Evolutionary conservation across 1,139 yeast genomes (phyloP).

Genomic region (Blastobotrys capitulatus): DNA sequence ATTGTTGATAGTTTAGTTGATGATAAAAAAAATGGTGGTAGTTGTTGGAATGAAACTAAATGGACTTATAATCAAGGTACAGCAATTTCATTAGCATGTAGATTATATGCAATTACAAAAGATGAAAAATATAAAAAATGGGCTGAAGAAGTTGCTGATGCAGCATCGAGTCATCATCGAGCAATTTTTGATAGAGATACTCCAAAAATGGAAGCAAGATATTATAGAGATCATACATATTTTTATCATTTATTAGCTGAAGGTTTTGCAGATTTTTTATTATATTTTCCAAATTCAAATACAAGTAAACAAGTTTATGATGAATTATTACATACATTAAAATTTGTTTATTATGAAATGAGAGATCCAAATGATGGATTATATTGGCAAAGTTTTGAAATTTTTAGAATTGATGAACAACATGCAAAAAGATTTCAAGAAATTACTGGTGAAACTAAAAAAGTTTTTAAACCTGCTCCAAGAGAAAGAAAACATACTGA

Average conservation of each 20-base stretch:
- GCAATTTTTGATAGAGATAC: slow-evolving; percentile 65
- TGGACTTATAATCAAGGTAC: slow-evolving; percentile 72
- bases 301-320: slow-evolving; percentile 23
- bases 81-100: slow-evolving; percentile 51
- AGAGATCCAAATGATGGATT: slow-evolving; percentile 56
- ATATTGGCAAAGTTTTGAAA: slow-evolving; percentile 58
- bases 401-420: slow-evolving; percentile 49
- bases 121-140: slow-evolving; percentile 51
- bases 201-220: slow-evolving; percentile 45
- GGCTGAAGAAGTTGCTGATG: slow-evolving; percentile 56
- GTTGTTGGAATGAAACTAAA: slow-evolving; percentile 45
- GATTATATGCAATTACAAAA: slow-evolving; percentile 48
- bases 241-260: slow-evolving; percentile 62
- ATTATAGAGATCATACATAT: slow-evolving; percentile 61
- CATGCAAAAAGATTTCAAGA: slow-evolving; percentile 48
- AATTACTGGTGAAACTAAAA: slow-evolving; percentile 43
- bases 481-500: slow-evolving; percentile 44
- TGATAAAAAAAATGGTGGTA: slow-evolving; percentile 41
- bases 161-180: slow-evolving; percentile 51
- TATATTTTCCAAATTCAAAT: slow-evolving; percentile 35
- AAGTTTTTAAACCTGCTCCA: slow-evolving; percentile 46
- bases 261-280: slow-evolving; percentile 62
- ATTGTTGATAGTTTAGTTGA: slow-evolving; percentile 54
- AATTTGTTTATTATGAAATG: slow-evolving; percentile 43
- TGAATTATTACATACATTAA: slow-evolving; percentile 27